Conservation (phyloP, 805 yeast species). For the Kodamaea kakaduensis region DNA sequence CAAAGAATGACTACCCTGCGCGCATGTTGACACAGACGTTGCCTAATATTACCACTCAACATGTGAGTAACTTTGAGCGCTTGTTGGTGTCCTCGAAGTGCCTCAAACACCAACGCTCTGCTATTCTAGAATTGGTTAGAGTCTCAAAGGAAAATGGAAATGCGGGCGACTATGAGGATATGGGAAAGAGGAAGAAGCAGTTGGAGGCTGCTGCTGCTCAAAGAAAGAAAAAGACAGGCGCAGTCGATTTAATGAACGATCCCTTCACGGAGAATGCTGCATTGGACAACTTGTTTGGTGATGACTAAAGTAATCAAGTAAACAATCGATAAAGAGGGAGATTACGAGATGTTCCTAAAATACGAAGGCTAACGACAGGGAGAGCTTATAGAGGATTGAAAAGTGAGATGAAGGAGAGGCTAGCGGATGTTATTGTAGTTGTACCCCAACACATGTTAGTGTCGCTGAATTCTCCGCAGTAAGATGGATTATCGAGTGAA, state of each 20-base stretch:
- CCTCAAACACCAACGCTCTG: slow-evolving; percentile 74
- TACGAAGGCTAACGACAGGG: too few relatives aligned
- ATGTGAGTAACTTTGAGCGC: slow-evolving; percentile 60
- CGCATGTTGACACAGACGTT: slow-evolving; percentile 51
- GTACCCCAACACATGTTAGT: too few relatives aligned
- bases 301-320: slow-evolving; percentile 19
- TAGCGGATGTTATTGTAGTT: too few relatives aligned
- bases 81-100: slow-evolving; percentile 61
- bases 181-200: slow-evolving; percentile 50
- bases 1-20: slow-evolving; percentile 67
- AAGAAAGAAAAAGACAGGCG: slow-evolving; percentile 43
- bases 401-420: too few relatives aligned
- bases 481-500: too few relatives aligned
- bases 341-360: too few relatives aligned
- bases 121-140: slow-evolving; percentile 71
- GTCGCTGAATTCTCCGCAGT: too few relatives aligned
- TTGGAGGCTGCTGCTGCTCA: slow-evolving; percentile 44
- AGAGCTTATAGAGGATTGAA: too few relatives aligned
- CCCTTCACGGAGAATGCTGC: slow-evolving; percentile 72
- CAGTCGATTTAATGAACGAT: slow-evolving; percentile 59
- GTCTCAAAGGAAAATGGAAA: slow-evolving; percentile 45
- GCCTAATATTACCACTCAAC: slow-evolving; percentile 52
- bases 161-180: slow-evolving; percentile 37
- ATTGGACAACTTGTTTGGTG: slow-evolving; percentile 54
- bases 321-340: too few relatives aligned